These are phyloP conservation scores for Scalesia atractyloides DNA, from an alignment of 129 eudicot species.

Conservation along the genomic window DNA sequence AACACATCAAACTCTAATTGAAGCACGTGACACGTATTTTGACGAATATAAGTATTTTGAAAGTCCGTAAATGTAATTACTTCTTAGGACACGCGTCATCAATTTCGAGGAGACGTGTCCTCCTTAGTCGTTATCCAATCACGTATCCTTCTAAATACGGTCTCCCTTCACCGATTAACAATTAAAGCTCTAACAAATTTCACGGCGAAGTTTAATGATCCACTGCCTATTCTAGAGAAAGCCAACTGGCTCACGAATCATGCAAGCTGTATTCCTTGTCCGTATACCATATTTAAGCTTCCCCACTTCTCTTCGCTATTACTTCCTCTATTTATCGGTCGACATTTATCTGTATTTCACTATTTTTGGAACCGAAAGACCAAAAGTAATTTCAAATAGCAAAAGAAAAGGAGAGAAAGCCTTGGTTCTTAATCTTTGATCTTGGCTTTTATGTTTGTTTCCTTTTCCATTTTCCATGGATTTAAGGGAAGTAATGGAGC, in stretches of 20 bases:
- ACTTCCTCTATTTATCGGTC: constrained; percentile 19
- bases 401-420: constrained; percentile 10
- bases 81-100: constrained; percentile 28
- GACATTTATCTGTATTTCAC: constrained; percentile 21
- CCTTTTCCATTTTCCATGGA: constrained; percentile 33
- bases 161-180: constrained; percentile 33
- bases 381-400: constrained; percentile 25
- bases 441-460: constrained; percentile 22
- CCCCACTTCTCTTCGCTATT: constrained; percentile 27
- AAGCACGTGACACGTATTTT: neutral
- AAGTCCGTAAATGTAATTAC: constrained; percentile 13
- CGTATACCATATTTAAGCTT: constrained; percentile 40
- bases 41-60: neutral
- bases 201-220: constrained; percentile 34
- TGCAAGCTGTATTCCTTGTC: constrained; percentile 49
- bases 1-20: neutral
- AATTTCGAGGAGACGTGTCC: constrained; percentile 24
- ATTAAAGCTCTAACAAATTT: constrained; percentile 30
- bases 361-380: constrained; percentile 15
- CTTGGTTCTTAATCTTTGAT: constrained; percentile 13
- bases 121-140: constrained; percentile 16
- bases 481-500: constrained; percentile 57
- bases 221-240: constrained; percentile 27
- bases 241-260: constrained; percentile 27
- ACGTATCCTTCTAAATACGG: constrained; percentile 22